Percentiles rank a stretch among this genome's conserved stretches.
phyloP scores from a whole-genome alignment of 495 filamentous ascomycete genomes.

The Cercophora scortea region DNA sequence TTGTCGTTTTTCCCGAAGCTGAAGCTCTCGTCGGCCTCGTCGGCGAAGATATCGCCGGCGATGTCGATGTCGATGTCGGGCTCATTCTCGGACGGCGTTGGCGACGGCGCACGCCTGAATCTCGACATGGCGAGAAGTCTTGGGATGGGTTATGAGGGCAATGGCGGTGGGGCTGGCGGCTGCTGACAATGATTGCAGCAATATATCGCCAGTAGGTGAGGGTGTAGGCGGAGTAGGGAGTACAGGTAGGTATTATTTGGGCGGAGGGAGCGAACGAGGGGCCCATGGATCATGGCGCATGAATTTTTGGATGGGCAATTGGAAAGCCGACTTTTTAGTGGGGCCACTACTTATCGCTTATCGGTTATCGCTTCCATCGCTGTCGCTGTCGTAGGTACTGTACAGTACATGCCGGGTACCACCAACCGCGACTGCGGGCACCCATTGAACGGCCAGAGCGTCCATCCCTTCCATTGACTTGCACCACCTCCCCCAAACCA shows the following conservation, averaged over 20 bases:
- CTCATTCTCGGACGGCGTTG: conserved; percentile 79
- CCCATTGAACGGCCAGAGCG: no score
- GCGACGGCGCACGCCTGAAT: conserved; percentile 51
- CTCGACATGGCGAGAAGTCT: conserved; percentile 13
- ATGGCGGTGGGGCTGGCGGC: neutral
- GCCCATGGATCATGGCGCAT: neutral
- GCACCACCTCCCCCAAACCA: no score
- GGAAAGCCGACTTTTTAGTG: conserved; percentile 10
- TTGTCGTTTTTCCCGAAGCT: neutral
- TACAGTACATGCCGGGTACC: no score
- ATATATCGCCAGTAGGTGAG: neutral
- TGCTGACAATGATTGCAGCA: no score
- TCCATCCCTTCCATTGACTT: no score
- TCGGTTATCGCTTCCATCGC: neutral
- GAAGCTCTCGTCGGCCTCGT: conserved; percentile 24
- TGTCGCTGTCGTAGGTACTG: no score
- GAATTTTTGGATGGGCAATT: neutral
- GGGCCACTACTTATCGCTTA: conserved; percentile 16
- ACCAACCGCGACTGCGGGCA: no score
- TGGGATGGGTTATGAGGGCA: neutral
- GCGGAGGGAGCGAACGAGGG: neutral
- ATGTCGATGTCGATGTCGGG: conserved; percentile 62
- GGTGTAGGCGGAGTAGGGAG: neutral
- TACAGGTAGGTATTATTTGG: no score
- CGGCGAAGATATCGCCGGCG: conserved; percentile 64